Evolutionary conservation across 1,284 basidiomycete species (phyloP).

Genomic region (Cryptococcus amylolentus): DNA sequence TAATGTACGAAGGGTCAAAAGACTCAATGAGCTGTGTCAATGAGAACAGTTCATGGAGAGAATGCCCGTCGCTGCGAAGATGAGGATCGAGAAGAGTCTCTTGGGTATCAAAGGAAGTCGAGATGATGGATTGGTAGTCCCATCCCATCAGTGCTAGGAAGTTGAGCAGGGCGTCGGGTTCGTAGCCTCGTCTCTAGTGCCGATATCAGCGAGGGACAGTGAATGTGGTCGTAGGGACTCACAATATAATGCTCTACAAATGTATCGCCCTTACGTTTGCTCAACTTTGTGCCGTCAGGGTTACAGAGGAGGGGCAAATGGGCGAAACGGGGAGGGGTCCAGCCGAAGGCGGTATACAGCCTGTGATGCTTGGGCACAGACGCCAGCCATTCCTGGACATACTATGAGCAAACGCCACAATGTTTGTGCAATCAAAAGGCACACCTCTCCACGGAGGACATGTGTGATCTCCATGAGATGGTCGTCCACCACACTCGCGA

Average conservation of each 20-base stretch:
- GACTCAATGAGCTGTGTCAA: constrained; percentile 36
- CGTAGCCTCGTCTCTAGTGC: constrained; percentile 65
- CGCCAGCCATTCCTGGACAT: constrained; percentile 85
- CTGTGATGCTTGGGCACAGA: constrained; percentile 91
- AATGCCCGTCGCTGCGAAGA: constrained; percentile 32
- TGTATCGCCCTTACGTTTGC: constrained; percentile 79
- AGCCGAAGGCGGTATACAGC: constrained; percentile 74
- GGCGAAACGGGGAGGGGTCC: constrained; percentile 74
- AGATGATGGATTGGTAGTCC: constrained; percentile 57
- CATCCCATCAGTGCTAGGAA: constrained; percentile 93
- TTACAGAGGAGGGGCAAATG: constrained; percentile 91
- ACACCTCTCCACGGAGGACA: constrained; percentile 86
- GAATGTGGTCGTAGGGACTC: constrained; percentile 23
- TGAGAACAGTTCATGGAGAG: constrained; percentile 41
- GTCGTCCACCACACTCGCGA: constrained; percentile 94
- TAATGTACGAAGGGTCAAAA: constrained; percentile 40
- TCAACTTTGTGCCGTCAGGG: constrained; percentile 87
- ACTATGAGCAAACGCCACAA: not conserved
- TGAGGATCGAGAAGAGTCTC: constrained; percentile 18
- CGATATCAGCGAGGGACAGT: constrained; percentile 1
- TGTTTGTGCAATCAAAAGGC: constrained; percentile 17
- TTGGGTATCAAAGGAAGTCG: not conserved
- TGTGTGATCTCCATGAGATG: constrained; percentile 94
- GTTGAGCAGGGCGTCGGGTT: constrained; percentile 83
- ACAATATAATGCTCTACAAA: constrained; percentile 69